Percentiles rank a stretch among this genome's conserved stretches.
Conservation (phyloP, 202 grass and related monocot species). For the Carex arenaria region DNA sequence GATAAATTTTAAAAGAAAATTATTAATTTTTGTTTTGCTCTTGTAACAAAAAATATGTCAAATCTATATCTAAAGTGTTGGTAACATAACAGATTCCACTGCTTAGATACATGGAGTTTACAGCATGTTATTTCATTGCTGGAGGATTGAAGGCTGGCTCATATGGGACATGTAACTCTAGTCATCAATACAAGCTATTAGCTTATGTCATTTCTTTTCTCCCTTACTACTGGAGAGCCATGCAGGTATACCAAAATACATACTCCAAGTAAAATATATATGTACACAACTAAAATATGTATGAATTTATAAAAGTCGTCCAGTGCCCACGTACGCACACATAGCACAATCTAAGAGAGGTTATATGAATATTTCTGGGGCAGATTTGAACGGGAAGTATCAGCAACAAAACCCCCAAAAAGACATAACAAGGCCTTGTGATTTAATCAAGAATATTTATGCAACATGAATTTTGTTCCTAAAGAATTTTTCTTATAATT, state of each 20-base stretch:
- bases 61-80: neutral
- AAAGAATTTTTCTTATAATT: neutral
- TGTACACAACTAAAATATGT: neutral
- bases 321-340: neutral
- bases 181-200: constrained; percentile 57
- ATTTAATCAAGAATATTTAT: neutral
- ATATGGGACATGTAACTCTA: constrained; percentile 48
- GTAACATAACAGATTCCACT: constrained; percentile 54
- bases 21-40: neutral
- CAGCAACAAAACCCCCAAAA: no score
- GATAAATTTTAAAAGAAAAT: neutral
- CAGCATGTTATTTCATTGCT: constrained; percentile 85
- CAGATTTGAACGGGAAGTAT: no score
- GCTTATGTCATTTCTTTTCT: constrained; percentile 90
- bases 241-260: constrained; percentile 70
- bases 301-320: neutral
- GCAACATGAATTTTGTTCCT: neutral
- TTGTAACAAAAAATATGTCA: neutral
- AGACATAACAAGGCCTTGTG: no score
- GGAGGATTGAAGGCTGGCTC: constrained; percentile 47
- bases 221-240: constrained; percentile 87
- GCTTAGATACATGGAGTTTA: constrained; percentile 75
- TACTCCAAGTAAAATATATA: neutral
- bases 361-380: no score
- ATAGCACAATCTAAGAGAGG: neutral